A percentile compares a stretch with the other conserved stretches of the same genome.
Evolutionary conservation across 345 rosid genomes (phyloP).

Genomic region (Aquilaria malaccensis): DNA sequence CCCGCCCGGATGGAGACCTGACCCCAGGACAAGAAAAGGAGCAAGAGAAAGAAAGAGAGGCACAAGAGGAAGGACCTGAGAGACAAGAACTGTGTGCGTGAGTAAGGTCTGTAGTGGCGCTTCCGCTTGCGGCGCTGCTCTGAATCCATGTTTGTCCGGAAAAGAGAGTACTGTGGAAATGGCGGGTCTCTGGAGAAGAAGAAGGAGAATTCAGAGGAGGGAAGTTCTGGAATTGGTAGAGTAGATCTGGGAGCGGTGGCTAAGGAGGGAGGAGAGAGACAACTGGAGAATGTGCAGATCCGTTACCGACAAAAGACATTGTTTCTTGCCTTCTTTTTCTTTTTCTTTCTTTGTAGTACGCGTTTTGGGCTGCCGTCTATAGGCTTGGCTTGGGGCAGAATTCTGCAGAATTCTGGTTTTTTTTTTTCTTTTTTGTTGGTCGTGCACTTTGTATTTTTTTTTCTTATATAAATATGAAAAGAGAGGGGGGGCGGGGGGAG

Average conservation of each 20-base stretch:
- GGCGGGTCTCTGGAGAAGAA: neutral
- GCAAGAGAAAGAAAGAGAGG: constrained; percentile 52
- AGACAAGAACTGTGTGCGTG: constrained; percentile 37
- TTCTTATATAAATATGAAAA: no score
- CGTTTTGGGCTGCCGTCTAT: constrained; percentile 17
- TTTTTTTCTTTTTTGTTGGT: neutral
- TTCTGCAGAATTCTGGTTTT: neutral
- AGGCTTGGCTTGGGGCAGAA: neutral
- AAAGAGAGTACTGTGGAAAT: neutral
- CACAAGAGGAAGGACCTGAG: constrained; percentile 44
- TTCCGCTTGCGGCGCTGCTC: constrained; percentile 83
- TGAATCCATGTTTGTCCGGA: constrained; percentile 43
- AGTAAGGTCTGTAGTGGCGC: constrained; percentile 36
- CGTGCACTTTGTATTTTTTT: no score
- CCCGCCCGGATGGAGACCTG: constrained; percentile 34
- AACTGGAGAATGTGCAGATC: constrained; percentile 20
- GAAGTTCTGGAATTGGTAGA: neutral
- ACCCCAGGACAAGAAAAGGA: constrained; percentile 58
- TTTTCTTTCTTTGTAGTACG: neutral
- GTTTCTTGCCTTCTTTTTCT: neutral
- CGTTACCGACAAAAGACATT: constrained; percentile 14
- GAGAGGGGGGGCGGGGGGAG: no score
- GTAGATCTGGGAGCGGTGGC: neutral
- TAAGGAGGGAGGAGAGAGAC: neutral
- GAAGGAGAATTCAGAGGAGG: neutral